Percentiles rank a stretch among this genome's conserved stretches.
Conservation (phyloP, 768 basidiomycete species). For the Suillus paluster region DNA sequence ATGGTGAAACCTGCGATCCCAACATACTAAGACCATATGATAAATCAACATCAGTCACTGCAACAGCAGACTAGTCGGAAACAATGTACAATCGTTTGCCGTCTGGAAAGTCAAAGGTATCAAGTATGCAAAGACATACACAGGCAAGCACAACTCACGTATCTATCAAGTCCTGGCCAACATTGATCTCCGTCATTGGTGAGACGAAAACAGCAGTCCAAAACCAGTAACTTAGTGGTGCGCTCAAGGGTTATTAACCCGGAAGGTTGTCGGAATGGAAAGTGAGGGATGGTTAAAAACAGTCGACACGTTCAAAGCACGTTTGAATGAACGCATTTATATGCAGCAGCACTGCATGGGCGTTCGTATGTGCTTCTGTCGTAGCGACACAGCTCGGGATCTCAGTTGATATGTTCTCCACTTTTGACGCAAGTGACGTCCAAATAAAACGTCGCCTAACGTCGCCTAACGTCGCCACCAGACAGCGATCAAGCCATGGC, state of each 20-base stretch:
- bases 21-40: conserved; percentile 41
- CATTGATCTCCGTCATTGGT: not conserved
- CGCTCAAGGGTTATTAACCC: not conserved
- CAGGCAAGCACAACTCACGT: not conserved
- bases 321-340: not conserved
- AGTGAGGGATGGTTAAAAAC: not conserved
- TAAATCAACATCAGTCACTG: not conserved
- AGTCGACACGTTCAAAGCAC: not conserved
- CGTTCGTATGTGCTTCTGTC: not conserved
- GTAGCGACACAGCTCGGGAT: no score
- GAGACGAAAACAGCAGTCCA: not conserved
- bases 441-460: not conserved
- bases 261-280: not conserved
- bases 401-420: no score
- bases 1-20: conserved; percentile 53
- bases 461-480: no score
- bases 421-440: not conserved
- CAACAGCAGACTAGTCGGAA: not conserved
- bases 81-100: not conserved
- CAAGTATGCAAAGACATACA: not conserved
- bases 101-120: not conserved
- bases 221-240: not conserved
- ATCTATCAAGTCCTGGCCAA: not conserved
- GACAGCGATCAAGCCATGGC: not conserved
- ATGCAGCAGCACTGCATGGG: not conserved